A percentile compares a stretch with the other conserved stretches of the same genome.
These are phyloP conservation scores for Pyrus pyrifolia DNA, from an alignment of 306 rosid species.

Conservation along the genomic window DNA sequence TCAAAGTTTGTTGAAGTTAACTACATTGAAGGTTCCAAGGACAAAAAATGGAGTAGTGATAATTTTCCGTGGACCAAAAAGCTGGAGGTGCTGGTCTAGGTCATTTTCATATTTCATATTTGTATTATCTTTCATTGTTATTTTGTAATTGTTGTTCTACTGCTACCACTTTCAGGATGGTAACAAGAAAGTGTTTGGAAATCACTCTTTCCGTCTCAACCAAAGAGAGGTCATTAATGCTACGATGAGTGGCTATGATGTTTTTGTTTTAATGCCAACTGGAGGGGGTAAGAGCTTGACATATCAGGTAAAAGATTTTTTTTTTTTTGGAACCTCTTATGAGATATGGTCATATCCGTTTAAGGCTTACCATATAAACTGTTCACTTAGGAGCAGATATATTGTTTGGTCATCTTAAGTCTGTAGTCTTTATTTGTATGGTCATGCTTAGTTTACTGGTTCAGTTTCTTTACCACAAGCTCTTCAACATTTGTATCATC, in stretches of 20 bases:
- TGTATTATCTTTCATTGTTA: conserved; percentile 11
- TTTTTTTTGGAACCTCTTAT: conserved; percentile 1
- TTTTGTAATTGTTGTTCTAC: conserved; percentile 1
- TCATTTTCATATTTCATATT: conserved; percentile 16
- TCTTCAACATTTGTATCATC: neutral
- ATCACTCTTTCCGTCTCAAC: conserved; percentile 97
- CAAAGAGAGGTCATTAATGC: conserved; percentile 98
- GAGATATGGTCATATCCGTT: neutral
- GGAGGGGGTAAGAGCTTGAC: conserved; percentile 99
- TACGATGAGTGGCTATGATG: conserved; percentile 93
- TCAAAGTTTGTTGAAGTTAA: conserved; percentile 79
- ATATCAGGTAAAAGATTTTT: conserved; percentile 67
- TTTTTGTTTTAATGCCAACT: conserved; percentile 97
- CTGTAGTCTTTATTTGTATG: neutral
- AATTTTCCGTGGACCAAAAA: conserved; percentile 75
- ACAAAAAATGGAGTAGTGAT: conserved; percentile 66
- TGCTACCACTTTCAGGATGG: conserved; percentile 47
- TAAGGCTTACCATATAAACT: neutral
- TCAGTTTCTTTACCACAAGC: neutral
- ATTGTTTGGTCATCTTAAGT: neutral
- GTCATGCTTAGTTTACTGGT: conserved; percentile 3
- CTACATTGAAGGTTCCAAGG: conserved; percentile 83
- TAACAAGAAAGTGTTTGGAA: conserved; percentile 92
- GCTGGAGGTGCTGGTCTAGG: conserved; percentile 61
- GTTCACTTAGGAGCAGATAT: neutral